These are phyloP conservation scores for Phylloporus sp. DNA, from an alignment of 768 basidiomycete species.

Conservation along the genomic window DNA sequence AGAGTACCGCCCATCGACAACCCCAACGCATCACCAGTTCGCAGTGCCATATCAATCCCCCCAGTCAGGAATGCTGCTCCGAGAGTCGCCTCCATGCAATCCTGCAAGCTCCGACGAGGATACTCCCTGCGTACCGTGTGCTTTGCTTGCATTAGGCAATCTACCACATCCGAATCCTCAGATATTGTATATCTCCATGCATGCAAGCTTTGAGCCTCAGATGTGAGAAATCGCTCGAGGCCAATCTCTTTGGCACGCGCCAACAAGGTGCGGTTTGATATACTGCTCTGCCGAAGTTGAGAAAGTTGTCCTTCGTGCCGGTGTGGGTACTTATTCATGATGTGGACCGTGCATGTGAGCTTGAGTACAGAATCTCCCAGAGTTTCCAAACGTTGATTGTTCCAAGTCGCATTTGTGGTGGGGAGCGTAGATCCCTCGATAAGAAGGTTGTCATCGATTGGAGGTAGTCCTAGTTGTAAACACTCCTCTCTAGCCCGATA, in stretches of 20 bases:
- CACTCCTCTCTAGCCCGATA: slow-evolving; percentile 55
- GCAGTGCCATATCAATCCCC: slow-evolving; percentile 64
- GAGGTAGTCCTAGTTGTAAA: slow-evolving; percentile 54
- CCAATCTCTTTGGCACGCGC: slow-evolving; percentile 58
- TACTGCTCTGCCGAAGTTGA: slow-evolving; percentile 52
- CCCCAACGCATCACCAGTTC: slow-evolving; percentile 57
- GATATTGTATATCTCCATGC: slow-evolving; percentile 56
- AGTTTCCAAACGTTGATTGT: slow-evolving; percentile 83
- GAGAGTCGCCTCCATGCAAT: slow-evolving; percentile 83
- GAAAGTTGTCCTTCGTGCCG: slow-evolving; percentile 83
- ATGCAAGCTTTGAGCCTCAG: slow-evolving; percentile 48
- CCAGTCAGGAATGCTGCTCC: slow-evolving; percentile 74
- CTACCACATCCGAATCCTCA: slow-evolving; percentile 34
- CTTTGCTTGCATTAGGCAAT: slow-evolving; percentile 23
- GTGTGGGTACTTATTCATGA: slow-evolving; percentile 70
- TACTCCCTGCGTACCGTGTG: slow-evolving; percentile 41
- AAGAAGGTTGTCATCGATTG: slow-evolving; percentile 51
- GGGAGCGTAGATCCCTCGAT: slow-evolving; percentile 77
- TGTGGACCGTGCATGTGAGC: slow-evolving; percentile 66
- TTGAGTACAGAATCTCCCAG: slow-evolving; percentile 83
- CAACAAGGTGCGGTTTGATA: slow-evolving; percentile 70
- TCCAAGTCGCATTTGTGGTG: slow-evolving; percentile 54
- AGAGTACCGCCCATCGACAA: slow-evolving; percentile 67
- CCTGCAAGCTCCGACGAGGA: slow-evolving; percentile 70
- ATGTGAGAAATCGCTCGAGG: slow-evolving; percentile 59